Conservation (phyloP, 2,329 filamentous ascomycete genomes). For the Truncatella angustata region DNA sequence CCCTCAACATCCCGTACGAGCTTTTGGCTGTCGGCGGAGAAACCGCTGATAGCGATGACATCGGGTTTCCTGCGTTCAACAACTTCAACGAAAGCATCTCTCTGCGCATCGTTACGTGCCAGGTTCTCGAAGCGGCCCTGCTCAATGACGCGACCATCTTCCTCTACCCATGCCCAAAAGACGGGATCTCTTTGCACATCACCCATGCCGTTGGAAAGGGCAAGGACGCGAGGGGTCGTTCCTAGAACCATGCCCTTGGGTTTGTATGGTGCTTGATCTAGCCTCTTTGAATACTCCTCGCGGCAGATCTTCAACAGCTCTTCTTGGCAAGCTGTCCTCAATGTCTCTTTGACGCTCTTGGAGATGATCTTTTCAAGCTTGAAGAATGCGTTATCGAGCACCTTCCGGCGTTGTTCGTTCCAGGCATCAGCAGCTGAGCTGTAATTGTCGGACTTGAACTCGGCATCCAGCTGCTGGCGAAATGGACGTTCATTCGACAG, state of each 20-base stretch:
- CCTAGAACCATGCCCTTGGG: slow-evolving; percentile 89
- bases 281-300: slow-evolving; percentile 81
- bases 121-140: slow-evolving; percentile 85
- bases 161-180: slow-evolving; percentile 89
- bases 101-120: slow-evolving; percentile 65
- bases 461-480: slow-evolving; percentile 71
- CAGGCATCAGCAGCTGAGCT: slow-evolving; percentile 93
- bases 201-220: slow-evolving; percentile 82
- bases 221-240: slow-evolving; percentile 81
- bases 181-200: slow-evolving; percentile 73
- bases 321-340: slow-evolving; percentile 92
- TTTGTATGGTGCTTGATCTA: slow-evolving; percentile 95
- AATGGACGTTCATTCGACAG: slow-evolving; percentile 77
- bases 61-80: slow-evolving; percentile 81
- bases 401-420: slow-evolving; percentile 84
- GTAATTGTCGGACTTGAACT: slow-evolving; percentile 93
- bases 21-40: slow-evolving; percentile 80
- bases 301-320: slow-evolving; percentile 84
- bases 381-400: slow-evolving; percentile 75
- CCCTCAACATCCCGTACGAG: slow-evolving; percentile 79
- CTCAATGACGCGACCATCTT: slow-evolving; percentile 85
- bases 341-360: slow-evolving; percentile 90
- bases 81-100: slow-evolving; percentile 71
- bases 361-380: slow-evolving; percentile 83
- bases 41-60: slow-evolving; percentile 86